Percentiles rank a stretch among this genome's conserved stretches.
These are phyloP conservation scores for Neltuma alba DNA, from an alignment of 306 rosid genomes.

Conservation along the genomic window DNA sequence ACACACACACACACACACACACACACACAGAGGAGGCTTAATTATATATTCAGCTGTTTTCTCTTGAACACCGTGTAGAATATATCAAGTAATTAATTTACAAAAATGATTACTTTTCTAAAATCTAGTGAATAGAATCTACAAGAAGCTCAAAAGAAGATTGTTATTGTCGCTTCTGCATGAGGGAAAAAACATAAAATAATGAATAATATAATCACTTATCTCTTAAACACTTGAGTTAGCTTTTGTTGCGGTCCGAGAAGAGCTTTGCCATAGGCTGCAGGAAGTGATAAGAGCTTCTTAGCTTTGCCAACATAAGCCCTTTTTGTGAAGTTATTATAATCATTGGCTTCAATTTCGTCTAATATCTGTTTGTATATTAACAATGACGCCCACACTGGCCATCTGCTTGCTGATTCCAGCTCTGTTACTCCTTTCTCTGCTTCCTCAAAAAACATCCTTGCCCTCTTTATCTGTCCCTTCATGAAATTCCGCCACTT, in stretches of 20 bases:
- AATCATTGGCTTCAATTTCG: slow-evolving; percentile 93
- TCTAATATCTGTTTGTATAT: slow-evolving; percentile 85
- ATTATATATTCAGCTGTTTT: no score
- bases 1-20: no score
- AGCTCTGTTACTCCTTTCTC: slow-evolving; percentile 86
- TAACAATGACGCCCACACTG: slow-evolving; percentile 86
- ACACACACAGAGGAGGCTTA: no score
- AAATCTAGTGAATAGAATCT: slow-evolving; percentile 17
- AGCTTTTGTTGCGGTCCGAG: slow-evolving; percentile 49
- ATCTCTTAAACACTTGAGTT: slow-evolving; percentile 48
- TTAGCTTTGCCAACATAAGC: slow-evolving; percentile 83
- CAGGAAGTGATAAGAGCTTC: slow-evolving; percentile 70
- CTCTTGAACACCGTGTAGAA: no score
- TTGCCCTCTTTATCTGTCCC: slow-evolving; percentile 83
- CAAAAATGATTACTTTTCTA: no score
- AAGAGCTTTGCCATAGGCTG: slow-evolving; percentile 74
- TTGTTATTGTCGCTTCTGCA: neutral
- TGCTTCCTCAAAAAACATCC: slow-evolving; percentile 92
- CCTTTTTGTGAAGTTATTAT: slow-evolving; percentile 84
- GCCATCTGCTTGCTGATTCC: slow-evolving; percentile 89
- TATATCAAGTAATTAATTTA: no score
- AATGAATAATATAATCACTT: neutral
- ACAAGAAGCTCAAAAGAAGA: slow-evolving; percentile 24
- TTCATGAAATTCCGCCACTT: slow-evolving; percentile 93
- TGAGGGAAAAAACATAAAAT: neutral